Conservation (phyloP, 805 yeast genomes). For the Barnettozyma californica region DNA sequence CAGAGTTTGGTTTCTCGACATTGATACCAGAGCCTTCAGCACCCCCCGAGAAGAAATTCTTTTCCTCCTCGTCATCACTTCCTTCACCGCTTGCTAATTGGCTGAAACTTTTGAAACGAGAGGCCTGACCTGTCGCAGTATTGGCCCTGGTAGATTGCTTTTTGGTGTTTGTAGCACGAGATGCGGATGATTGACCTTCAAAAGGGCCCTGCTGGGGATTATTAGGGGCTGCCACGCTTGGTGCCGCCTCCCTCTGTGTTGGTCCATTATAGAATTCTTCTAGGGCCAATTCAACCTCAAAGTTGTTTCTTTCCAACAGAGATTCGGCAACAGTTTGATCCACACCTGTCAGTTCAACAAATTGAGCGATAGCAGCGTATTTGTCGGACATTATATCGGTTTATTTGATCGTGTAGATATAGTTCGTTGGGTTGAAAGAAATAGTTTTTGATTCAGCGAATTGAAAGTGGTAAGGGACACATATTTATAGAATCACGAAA, state of each 20-base stretch:
- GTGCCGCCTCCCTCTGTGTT: slow-evolving; percentile 10
- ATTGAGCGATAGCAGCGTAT: slow-evolving; percentile 10
- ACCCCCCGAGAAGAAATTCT: slow-evolving; percentile 60
- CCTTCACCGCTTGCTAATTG: slow-evolving; percentile 35
- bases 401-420: background rate
- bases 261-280: slow-evolving; percentile 28
- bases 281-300: slow-evolving; percentile 28
- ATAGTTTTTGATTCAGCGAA: background rate
- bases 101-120: slow-evolving; percentile 36
- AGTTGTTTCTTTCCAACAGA: slow-evolving; percentile 23
- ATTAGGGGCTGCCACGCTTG: slow-evolving; percentile 2
- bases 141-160: slow-evolving; percentile 1
- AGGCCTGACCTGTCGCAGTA: slow-evolving; percentile 12
- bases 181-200: slow-evolving; percentile 1
- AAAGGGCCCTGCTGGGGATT: slow-evolving; percentile 1
- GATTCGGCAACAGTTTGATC: slow-evolving; percentile 19
- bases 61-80: slow-evolving; percentile 46
- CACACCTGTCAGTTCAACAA: slow-evolving; percentile 18
- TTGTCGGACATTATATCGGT: slow-evolving; percentile 7
- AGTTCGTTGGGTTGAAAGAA: background rate
- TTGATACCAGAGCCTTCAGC: slow-evolving; percentile 73
- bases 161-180: background rate
- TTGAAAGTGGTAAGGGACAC: slow-evolving; percentile 3
- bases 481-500: background rate
- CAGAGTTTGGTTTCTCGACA: slow-evolving; percentile 60